Conservation (phyloP, 768 basidiomycete genomes). For the Lactarius indigo region DNA sequence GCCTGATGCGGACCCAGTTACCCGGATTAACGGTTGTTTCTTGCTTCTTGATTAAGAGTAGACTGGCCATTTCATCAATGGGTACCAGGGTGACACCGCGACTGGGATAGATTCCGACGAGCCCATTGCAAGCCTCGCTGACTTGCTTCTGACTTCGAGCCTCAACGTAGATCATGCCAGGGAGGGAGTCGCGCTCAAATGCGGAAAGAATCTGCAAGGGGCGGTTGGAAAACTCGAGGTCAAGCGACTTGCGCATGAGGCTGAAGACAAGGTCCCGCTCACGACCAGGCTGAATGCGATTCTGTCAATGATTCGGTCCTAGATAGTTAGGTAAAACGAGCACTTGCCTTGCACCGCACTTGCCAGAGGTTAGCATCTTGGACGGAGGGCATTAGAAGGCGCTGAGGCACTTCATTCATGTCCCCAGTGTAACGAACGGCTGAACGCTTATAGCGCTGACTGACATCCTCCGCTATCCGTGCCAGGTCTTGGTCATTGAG, state of each 20-base stretch:
- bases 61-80: slow-evolving; percentile 96
- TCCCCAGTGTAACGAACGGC: slow-evolving; percentile 82
- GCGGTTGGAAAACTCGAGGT: slow-evolving; percentile 69
- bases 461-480: slow-evolving; percentile 78
- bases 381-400: slow-evolving; percentile 93
- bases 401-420: slow-evolving; percentile 90
- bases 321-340: neutral
- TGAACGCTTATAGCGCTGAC: slow-evolving; percentile 69
- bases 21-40: slow-evolving; percentile 79
- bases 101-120: slow-evolving; percentile 87
- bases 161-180: slow-evolving; percentile 96
- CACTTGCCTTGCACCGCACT: slow-evolving; percentile 80
- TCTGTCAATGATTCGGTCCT: neutral
- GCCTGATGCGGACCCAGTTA: slow-evolving; percentile 92
- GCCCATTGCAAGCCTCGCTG: slow-evolving; percentile 77
- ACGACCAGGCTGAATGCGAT: slow-evolving; percentile 63
- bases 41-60: slow-evolving; percentile 94
- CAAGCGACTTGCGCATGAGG: slow-evolving; percentile 90
- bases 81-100: slow-evolving; percentile 84
- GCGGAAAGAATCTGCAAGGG: slow-evolving; percentile 89
- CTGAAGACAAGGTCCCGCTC: slow-evolving; percentile 93
- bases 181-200: slow-evolving; percentile 92
- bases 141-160: slow-evolving; percentile 86
- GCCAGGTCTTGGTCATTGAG: slow-evolving; percentile 77
- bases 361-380: slow-evolving; percentile 97